Conservation (phyloP, 768 basidiomycete species). For the Galerina sulciceps region DNA sequence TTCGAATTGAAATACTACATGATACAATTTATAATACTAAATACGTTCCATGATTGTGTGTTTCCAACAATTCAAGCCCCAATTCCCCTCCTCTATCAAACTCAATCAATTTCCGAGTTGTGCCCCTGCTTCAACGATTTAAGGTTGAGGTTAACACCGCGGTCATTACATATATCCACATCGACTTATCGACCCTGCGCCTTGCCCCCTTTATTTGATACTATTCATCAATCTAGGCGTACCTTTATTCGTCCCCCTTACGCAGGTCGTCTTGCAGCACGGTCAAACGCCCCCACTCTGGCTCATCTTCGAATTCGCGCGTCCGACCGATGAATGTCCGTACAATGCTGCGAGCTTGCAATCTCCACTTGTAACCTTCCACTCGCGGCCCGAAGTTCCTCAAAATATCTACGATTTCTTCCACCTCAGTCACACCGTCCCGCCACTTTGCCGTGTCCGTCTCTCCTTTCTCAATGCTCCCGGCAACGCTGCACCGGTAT, state of each 20-base stretch:
- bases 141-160: neutral
- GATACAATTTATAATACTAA: no score
- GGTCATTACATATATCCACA: neutral
- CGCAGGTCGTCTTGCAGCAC: conserved; percentile 70
- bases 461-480: conserved; percentile 67
- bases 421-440: conserved; percentile 77
- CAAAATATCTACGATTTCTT: conserved; percentile 83
- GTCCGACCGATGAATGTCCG: conserved; percentile 89
- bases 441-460: conserved; percentile 71
- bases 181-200: neutral
- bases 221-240: conserved; percentile 2
- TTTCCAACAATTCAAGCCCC: no score
- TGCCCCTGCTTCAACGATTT: no score
- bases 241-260: conserved; percentile 31
- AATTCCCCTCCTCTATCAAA: no score
- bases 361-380: conserved; percentile 70
- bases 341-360: conserved; percentile 86
- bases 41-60: no score
- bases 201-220: conserved; percentile 13
- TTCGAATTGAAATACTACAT: no score
- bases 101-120: no score
- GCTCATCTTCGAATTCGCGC: conserved; percentile 86
- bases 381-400: conserved; percentile 81
- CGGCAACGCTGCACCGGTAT: conserved; percentile 74
- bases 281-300: conserved; percentile 76